Evolutionary conservation across 2,329 filamentous ascomycete species (phyloP), one percentile per base, ranked within the genome.

Genomic region (Claviceps citrina): DNA sequence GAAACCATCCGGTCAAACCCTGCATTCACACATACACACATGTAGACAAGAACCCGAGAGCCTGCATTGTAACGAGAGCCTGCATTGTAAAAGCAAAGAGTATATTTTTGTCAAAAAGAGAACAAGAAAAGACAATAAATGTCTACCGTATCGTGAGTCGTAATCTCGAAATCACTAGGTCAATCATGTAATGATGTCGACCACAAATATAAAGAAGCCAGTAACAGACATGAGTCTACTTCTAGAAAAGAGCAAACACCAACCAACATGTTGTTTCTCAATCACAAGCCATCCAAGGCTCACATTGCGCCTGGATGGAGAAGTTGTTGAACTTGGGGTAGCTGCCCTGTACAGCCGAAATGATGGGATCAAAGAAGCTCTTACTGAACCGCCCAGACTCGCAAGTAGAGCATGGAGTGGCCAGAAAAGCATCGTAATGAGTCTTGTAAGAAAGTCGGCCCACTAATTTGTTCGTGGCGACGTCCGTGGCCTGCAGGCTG

Each of bases 271-370:
- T 7, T 18, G 9, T 15, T 26, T n/a, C 16, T 51, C 47, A 58
- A 31, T 44, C 38, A 38, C 60, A 62, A 15, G 51, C 57, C 49
- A 61, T 59, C 60, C 60, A 62, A 13, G 60, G 60, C 22, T 54
- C 51, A 36, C 60, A 62, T 39, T 60, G 51, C 5, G 57, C 60
- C 40, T 62, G 50, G 6, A 63, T 49, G 20, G 52, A 56, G 43
- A 61, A 62, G 39, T 55, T 58, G 45, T 57, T 56, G 45, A 57
- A 63, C 10, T 49, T 46, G n/a, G 60, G 60, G 32, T 60, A 63
- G 24, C 56, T 62, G 7, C 53, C 59, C 44, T 62, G 51, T 38
- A 62, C 50, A 5, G 60, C 58, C n/a, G 47, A 47, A 31, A 62
- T 55, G 39, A 62, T 59, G 10, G 58, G 57, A 27, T 56, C 48